A percentile compares a stretch with the other conserved stretches of the same genome.
Conservation (phyloP, 371 early-diverging fungal genomes). For the Catenaria anguillulae region DNA sequence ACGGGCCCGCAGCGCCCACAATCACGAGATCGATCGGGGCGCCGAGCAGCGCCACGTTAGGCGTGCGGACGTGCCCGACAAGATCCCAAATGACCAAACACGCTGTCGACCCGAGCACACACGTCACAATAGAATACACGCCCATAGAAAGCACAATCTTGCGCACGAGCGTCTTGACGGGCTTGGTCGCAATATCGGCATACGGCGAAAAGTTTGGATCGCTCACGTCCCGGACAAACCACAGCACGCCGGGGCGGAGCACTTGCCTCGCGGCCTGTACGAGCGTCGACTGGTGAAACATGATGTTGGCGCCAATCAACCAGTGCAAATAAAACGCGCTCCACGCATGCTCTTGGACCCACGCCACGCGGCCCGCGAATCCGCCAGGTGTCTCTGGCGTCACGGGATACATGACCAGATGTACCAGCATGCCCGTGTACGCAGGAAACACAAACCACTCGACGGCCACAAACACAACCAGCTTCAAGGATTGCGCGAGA, state of each 20-base stretch:
- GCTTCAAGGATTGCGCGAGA: too few species aligned
- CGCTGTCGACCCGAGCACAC: background rate
- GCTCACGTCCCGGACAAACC: slow-evolving; percentile 33
- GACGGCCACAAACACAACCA: too few species aligned
- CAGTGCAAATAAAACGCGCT: too few species aligned
- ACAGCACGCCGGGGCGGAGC: background rate
- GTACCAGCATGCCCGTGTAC: too few species aligned
- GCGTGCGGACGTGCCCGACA: background rate
- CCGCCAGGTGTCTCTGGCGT: too few species aligned
- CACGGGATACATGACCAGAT: too few species aligned
- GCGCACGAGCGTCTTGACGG: background rate
- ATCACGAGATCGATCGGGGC: slow-evolving; percentile 60
- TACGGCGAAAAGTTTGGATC: slow-evolving; percentile 21
- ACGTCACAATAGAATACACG: background rate
- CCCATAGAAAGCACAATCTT: background rate
- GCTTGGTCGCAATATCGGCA: background rate
- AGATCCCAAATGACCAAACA: background rate
- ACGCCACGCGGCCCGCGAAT: too few species aligned
- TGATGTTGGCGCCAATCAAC: too few species aligned
- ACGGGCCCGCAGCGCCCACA: slow-evolving; percentile 51
- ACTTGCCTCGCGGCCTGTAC: too few species aligned
- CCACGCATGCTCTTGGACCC: too few species aligned
- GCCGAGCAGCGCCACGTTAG: slow-evolving; percentile 30
- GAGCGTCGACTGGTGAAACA: too few species aligned
- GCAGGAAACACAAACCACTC: too few species aligned